Percentiles rank a stretch among this genome's conserved stretches.
Conservation (phyloP, 306 rosid genomes). For the Aeschynomene evenia region DNA sequence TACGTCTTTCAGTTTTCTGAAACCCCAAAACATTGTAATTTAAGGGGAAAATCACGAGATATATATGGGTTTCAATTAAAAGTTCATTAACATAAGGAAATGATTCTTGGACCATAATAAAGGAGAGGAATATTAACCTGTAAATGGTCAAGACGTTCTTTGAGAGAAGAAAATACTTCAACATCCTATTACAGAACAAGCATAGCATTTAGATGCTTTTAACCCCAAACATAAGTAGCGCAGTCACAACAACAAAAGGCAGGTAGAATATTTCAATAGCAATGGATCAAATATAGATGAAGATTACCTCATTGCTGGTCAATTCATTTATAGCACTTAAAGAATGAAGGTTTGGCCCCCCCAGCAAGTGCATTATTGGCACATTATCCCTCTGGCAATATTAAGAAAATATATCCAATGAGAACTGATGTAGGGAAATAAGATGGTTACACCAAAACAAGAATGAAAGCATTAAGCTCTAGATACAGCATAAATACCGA, state of each 20-base stretch:
- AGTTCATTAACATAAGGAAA: conserved; percentile 11
- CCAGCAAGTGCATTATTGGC: conserved; percentile 65
- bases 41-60: conserved; percentile 2
- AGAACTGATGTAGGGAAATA: background rate
- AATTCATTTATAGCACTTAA: conserved; percentile 51
- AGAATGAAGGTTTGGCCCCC: conserved; percentile 74
- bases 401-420: conserved; percentile 17
- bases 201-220: conserved; percentile 5
- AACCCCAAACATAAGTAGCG: background rate
- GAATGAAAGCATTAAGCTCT: background rate
- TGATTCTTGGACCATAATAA: conserved; percentile 12
- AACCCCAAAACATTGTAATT: conserved; percentile 29
- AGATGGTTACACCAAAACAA: background rate
- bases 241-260: conserved; percentile 20
- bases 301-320: conserved; percentile 52
- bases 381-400: conserved; percentile 47
- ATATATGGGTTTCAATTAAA: background rate
- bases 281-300: conserved; percentile 17
- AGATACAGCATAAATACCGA: background rate
- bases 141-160: conserved; percentile 69
- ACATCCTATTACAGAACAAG: conserved; percentile 55
- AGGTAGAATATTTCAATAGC: conserved; percentile 13
- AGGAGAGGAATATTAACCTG: conserved; percentile 49
- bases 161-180: conserved; percentile 60
- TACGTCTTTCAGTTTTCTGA: conserved; percentile 70